These are phyloP conservation scores for Cronartium quercuum DNA, from an alignment of 1,284 basidiomycete genomes.

Conservation along the genomic window DNA sequence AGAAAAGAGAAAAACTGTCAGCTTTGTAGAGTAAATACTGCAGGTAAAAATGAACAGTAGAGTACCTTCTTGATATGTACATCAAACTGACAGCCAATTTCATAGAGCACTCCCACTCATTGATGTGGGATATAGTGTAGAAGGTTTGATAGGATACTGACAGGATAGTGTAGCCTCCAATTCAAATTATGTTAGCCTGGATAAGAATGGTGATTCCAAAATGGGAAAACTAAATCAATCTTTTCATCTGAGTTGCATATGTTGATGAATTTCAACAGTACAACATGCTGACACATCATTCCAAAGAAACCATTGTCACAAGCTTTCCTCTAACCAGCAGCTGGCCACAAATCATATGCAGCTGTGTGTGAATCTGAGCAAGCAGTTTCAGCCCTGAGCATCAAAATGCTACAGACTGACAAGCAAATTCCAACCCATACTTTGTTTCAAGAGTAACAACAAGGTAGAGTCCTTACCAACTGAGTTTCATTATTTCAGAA, in stretches of 20 bases:
- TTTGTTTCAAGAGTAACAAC: too few species aligned
- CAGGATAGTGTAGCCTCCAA: slow-evolving; percentile 8
- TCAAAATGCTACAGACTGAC: too few species aligned
- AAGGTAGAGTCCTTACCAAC: too few species aligned
- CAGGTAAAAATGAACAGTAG: neutral
- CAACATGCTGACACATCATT: neutral
- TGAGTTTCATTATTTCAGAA: too few species aligned
- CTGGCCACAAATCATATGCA: neutral
- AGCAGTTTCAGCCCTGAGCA: neutral
- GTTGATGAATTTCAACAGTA: neutral
- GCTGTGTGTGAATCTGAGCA: slow-evolving; percentile 14
- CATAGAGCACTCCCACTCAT: neutral
- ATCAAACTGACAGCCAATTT: slow-evolving; percentile 15
- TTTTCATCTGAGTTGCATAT: slow-evolving; percentile 6
- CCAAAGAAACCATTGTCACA: slow-evolving; percentile 19
- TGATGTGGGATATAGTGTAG: neutral
- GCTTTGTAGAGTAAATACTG: neutral
- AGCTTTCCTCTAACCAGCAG: neutral
- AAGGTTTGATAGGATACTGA: neutral
- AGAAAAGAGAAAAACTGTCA: neutral
- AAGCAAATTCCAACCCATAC: too few species aligned
- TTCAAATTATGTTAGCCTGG: neutral
- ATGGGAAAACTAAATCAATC: neutral
- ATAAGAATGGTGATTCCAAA: neutral
- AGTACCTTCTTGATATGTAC: slow-evolving; percentile 16